These are phyloP conservation scores for Melampsora medusae DNA, from an alignment of 1,284 basidiomycete genomes.

Conservation along the genomic window DNA sequence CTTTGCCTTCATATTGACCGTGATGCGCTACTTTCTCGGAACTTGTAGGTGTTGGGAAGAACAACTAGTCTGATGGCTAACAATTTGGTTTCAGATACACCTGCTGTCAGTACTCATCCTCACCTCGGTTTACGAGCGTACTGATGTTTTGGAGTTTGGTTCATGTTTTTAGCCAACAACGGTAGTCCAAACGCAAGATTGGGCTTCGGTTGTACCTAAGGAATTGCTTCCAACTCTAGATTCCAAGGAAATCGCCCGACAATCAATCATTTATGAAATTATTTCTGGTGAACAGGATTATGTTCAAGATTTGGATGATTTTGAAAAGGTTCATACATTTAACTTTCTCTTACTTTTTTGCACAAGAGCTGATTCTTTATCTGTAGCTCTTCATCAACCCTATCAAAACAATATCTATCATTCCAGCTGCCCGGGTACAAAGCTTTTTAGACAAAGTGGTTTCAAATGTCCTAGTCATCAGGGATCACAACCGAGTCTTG, in stretches of 20 bases:
- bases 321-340: constrained; percentile 60
- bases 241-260: constrained; percentile 75
- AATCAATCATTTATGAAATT: constrained; percentile 86
- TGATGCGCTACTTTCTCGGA: no score
- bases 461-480: constrained; percentile 77
- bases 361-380: background rate
- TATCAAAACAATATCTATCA: constrained; percentile 68
- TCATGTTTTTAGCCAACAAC: constrained; percentile 64
- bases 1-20: background rate
- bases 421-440: constrained; percentile 67
- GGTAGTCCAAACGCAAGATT: constrained; percentile 72
- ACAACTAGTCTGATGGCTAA: background rate
- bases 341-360: background rate
- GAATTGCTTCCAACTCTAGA: constrained; percentile 69
- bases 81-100: background rate
- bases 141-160: background rate
- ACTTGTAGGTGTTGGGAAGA: background rate
- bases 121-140: background rate
- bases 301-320: constrained; percentile 77
- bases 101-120: constrained; percentile 14
- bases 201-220: constrained; percentile 70
- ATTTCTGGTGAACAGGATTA: constrained; percentile 89
- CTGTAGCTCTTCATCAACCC: constrained; percentile 74
- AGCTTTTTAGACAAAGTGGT: constrained; percentile 84
- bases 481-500: constrained; percentile 74